Base-by-base conservation (phyloP, 306 rosid genomes). In the Cicer pinnatifidum region DNA sequence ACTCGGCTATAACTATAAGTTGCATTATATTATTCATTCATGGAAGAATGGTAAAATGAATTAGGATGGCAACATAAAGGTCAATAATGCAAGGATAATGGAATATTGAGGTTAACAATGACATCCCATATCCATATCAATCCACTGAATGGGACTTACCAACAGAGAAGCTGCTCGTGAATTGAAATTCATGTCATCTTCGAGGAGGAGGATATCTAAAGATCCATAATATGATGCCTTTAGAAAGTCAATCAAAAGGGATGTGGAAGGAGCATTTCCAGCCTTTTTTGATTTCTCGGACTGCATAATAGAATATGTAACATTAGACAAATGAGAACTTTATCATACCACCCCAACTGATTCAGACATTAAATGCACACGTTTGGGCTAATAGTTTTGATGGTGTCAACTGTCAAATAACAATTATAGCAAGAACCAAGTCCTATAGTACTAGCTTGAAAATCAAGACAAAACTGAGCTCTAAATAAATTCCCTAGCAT, bases 201-300 rank as follows among this genome's bases (percentile, higher is more conserved):
- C 94, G 68, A 92, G 88, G 17, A 94, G 94, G 77, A 91, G 80
- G 85, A 88, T 75, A 33, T 89, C 89, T 44, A 86, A 89, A 84
- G 72, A 81, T 64, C 92, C 96, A 35, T 75, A 72, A 67, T 89
- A 91, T 9, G 90, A 89, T 83, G 85, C 47, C 83, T 75, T 89
- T 70, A 94, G 68, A 82, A 88, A 91, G 66, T 91, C 89, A 76
- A 87, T 51, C 78, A 94, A 72, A 53, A 84, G 78, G 78, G 96
- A 81, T 19, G 92, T 82, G 9, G 95, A 75, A 46, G 96, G 90
- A 86, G 82, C 76, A 80, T 89, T 88, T 80, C 98, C 97, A 72
- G 89, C 92, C 82, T 72, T 90, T 73, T 91, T 91, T 33, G 96
- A 94, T 86, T 85, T 94, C 82, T 90, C 91, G 44, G 92, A 92